Base-by-base conservation (phyloP, 2,329 filamentous ascomycete species). In the Diaporthe sp. region DNA sequence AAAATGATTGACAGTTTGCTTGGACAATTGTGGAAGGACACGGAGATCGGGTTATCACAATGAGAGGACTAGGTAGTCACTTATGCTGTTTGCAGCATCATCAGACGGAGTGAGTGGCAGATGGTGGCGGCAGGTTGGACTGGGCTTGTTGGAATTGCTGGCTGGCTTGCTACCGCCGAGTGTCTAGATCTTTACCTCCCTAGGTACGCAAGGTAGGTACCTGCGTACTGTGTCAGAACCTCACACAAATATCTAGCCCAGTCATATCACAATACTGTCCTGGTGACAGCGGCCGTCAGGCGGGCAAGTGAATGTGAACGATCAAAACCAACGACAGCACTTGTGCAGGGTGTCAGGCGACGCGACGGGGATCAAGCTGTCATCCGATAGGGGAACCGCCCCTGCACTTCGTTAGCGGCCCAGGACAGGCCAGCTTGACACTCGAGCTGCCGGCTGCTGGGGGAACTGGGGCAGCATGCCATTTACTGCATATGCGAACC, bases 381-480 rank as follows among this genome's bases (percentile, higher is more conserved):
- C 65, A 42, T 69, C 65, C 65, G 49, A 69, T 55, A 69, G 65
- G 65, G 65, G 65, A 69, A 55, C 22, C 22, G 46, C 61, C 61
- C 61, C 61, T 67, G 46, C 46, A 22, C 31, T 6, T 6, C 34
- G n/a, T 22, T 69, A 42, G 49, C 65, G 65, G 31, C 65, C 65
- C 65, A 69, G 65, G 65, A 69, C 65, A 69, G 65, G 65, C 65
- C 65, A 69, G 65, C 65, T 69, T 69, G 65, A 68, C 65, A 53
- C 19, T 68, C 65, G 65, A 68, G 65, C 65, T 68, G 65, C 28
- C 42, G 61, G 61, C 59, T 65, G 59, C 59, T 46, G 39, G 59
- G 37, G 39, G 39, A 19, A 31, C 28, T 39, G 57, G 57, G 59
- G n/a, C 15, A 62, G 37, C 49, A 55, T 69, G 65, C 19, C 65